These are phyloP conservation scores for Babesia sp. DNA, from an alignment of 169 alveolate species.

Conservation along the genomic window DNA sequence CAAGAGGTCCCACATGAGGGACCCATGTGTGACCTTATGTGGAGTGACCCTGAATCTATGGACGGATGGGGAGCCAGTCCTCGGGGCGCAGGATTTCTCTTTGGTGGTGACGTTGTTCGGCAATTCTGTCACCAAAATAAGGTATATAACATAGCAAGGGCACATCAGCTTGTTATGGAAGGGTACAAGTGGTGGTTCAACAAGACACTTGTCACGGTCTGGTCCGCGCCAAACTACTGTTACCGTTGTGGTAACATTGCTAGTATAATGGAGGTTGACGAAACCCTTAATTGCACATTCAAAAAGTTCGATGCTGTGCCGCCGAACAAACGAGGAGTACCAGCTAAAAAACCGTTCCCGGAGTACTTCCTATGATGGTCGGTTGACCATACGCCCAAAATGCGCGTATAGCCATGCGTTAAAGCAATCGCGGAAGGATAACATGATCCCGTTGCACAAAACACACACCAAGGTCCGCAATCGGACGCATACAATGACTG, in stretches of 20 bases:
- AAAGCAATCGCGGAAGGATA: no score
- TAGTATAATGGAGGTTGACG: slow-evolving; percentile 96
- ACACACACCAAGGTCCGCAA: neutral
- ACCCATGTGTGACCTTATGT: slow-evolving; percentile 99
- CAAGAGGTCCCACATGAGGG: slow-evolving; percentile 99
- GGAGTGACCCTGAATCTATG: slow-evolving; percentile 99
- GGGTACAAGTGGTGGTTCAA: slow-evolving; percentile 98
- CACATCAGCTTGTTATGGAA: slow-evolving; percentile 99
- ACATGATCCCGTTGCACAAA: no score
- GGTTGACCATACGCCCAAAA: neutral
- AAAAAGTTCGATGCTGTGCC: slow-evolving; percentile 68
- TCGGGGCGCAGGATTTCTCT: slow-evolving; percentile 99
- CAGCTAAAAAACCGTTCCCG: slow-evolving; percentile 70
- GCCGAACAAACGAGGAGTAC: slow-evolving; percentile 67
- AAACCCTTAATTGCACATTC: slow-evolving; percentile 51
- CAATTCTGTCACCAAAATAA: slow-evolving; percentile 93
- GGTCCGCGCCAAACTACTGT: slow-evolving; percentile 99
- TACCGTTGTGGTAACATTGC: slow-evolving; percentile 99
- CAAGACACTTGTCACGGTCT: slow-evolving; percentile 92
- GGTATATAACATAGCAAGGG: slow-evolving; percentile 96
- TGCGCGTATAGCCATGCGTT: neutral
- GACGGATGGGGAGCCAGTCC: slow-evolving; percentile 99
- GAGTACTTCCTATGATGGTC: slow-evolving; percentile 59
- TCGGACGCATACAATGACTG: no score
- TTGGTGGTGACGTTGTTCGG: slow-evolving; percentile 96